Evolutionary conservation across 2,329 filamentous ascomycete genomes (phyloP), one percentile per base, ranked within the genome.

Genomic region (Tolypocladium inflatum): DNA sequence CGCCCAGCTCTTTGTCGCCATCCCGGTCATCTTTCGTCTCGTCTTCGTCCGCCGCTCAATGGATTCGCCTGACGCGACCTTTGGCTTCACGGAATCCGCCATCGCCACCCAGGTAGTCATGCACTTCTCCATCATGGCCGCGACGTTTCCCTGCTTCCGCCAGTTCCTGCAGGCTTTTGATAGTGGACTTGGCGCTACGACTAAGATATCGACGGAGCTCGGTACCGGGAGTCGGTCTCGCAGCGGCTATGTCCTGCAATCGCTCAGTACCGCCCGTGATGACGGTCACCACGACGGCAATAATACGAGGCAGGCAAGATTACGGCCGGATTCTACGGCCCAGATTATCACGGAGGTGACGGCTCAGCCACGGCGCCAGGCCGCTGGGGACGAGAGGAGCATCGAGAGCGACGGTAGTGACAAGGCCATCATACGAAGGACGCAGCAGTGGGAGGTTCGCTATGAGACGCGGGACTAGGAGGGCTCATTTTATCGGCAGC

Each of bases 111-210:
- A 63, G 54, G 58, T 60, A 13, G 61, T 63, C n/a, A 57, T 63
- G 58, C 61, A 63, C 50, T 61, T 63, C 30, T 62, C 61, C 35
- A 43, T 63, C 58, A 63, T 63, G 58, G 61, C 61, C 17, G 61
- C 61, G 15, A 63, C 61, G 1, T 63, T 63, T n/a, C 61, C 61
- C 13, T 63, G 61, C 57, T 60, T 63, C 38, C 60, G 61, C 4
- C 61, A 63, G 45, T 63, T 63, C 48, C 52, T 63, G 7, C 60
- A 63, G 21, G 61, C 60, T 21, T 63, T 63, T 19, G 58, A 62
- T 56, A 62, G 56, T 26, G 58, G 59, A 4, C 58, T 62, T 23
- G 61, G 61, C 8, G 60, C 60, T 1, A 63, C 60, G 19, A 63
- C 60, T 2, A 63, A 61, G 57, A 61, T 63, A 42, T 42, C 37